These are phyloP conservation scores for Zymoseptoria crescenta DNA, from an alignment of 2,329 filamentous ascomycete species.

Conservation along the genomic window DNA sequence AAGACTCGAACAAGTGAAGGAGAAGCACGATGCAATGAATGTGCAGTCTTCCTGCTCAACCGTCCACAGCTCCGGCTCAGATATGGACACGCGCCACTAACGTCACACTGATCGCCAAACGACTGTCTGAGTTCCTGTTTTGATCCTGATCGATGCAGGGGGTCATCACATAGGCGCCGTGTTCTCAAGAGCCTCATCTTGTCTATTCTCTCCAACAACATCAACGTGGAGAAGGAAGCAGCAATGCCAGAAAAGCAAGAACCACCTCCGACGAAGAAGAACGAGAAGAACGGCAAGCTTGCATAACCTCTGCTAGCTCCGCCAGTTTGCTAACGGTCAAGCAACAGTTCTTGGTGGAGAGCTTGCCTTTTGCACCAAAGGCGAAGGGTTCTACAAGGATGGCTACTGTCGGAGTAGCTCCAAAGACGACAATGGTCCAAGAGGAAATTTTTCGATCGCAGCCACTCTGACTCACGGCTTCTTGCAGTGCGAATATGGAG, in stretches of 20 bases:
- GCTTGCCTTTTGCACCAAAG: slow-evolving; percentile 13
- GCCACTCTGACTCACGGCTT: slow-evolving; percentile 12
- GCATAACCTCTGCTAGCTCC: not conserved
- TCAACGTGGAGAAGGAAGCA: not conserved
- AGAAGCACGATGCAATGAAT: not conserved
- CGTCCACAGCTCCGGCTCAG: too few relatives aligned
- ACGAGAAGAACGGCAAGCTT: slow-evolving; percentile 1
- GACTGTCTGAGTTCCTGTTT: not conserved
- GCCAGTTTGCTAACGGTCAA: not conserved
- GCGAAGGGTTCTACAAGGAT: slow-evolving; percentile 13
- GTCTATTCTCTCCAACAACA: not conserved
- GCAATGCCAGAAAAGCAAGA: not conserved
- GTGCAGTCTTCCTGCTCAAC: not conserved
- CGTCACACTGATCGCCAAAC: not conserved
- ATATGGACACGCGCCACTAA: not conserved
- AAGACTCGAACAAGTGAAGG: too few relatives aligned
- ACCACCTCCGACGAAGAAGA: not conserved
- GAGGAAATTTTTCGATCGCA: slow-evolving; percentile 12
- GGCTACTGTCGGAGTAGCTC: slow-evolving; percentile 12
- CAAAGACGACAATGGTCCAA: slow-evolving; percentile 4
- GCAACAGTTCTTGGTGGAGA: slow-evolving; percentile 9
- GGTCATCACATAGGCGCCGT: not conserved
- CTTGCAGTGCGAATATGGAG: slow-evolving; percentile 9
- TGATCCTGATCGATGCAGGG: not conserved
- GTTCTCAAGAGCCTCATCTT: not conserved